Evolutionary conservation across 306 rosid genomes (phyloP), one percentile per base, ranked within the genome.

Genomic region (Medicago ruthenica): DNA sequence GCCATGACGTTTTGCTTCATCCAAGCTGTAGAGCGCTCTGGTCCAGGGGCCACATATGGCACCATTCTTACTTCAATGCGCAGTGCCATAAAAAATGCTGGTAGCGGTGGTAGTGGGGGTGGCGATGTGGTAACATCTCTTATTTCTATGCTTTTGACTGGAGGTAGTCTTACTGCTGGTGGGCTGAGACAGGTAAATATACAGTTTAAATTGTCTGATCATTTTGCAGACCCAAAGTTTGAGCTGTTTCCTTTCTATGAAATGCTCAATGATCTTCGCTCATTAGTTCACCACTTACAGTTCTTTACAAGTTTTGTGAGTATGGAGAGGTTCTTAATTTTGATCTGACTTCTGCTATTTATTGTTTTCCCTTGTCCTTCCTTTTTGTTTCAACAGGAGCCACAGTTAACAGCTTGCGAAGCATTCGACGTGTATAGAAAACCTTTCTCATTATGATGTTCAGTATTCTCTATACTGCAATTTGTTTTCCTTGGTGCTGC

Each of bases 1-100:
- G 99, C 98, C 71, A 92, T 95, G 98, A 95, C 99, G 15, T 95
- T 69, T 84, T 90, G 96, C 88, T 95, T 95, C 87, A 92, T 95
- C 83, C 97, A 92, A 84, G 98, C 99, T 4, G 76, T 95, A 4
- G 99, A 92, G 85, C 92, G 16, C 51, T 3, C 81, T 24, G 99
- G 97, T 67, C 91, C 91, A 5, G 97, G 88, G 15, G 42, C 86
- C 31, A 90, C 97, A 6, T 95, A 95, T 68, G 99, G 99, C 20
- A 88, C 87, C 87, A 87, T 95, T 39, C 96, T 95, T 54, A 85
- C 50, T 80, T 83, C 97, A 17, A 95, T 95, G 98, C 91, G 98
- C 55, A 24, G 79, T 76, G 85, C 91, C 73, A 89, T 95, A 75
- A 84, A 88, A 81, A 90, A 78, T 81, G 85, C 67, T 1, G 91